These are phyloP conservation scores for Brassica nigra DNA, from an alignment of 345 rosid genomes.

Conservation along the genomic window DNA sequence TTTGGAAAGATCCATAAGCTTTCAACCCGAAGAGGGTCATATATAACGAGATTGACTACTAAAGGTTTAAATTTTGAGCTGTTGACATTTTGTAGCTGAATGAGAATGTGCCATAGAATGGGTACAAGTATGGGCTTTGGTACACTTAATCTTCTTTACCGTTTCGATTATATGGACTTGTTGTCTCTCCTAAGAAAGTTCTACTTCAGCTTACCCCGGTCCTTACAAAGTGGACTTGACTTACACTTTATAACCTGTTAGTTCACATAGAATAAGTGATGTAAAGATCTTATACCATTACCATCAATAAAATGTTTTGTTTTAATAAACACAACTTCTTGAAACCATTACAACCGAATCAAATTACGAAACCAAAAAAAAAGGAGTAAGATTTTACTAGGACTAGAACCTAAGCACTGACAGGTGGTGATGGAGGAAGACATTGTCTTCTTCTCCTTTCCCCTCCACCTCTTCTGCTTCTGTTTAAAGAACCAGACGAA, in stretches of 20 bases:
- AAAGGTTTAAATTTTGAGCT: too few species aligned
- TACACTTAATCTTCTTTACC: conserved; percentile 35
- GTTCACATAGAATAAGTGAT: not conserved
- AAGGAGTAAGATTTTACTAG: not conserved
- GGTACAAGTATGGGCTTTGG: not conserved
- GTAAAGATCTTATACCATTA: conserved; percentile 16
- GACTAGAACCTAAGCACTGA: conserved; percentile 39
- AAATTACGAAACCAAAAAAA: not conserved
- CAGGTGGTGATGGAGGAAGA: conserved; percentile 62
- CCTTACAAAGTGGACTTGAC: conserved; percentile 26
- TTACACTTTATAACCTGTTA: not conserved
- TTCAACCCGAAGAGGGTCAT: too few species aligned
- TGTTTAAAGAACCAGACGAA: conserved; percentile 51
- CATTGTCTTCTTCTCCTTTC: conserved; percentile 53
- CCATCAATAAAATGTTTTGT: conserved; percentile 23
- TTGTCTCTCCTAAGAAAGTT: conserved; percentile 46
- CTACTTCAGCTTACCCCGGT: conserved; percentile 43
- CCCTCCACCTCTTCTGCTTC: conserved; percentile 58
- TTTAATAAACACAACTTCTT: conserved; percentile 25
- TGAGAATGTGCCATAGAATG: too few species aligned
- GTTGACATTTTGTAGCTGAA: too few species aligned
- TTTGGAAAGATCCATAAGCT: conserved; percentile 19
- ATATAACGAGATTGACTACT: too few species aligned
- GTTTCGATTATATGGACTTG: conserved; percentile 41
- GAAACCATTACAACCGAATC: conserved; percentile 14